phyloP scores from a whole-genome alignment of 176 grass and related monocot species.

The Phoenix dactylifera region DNA sequence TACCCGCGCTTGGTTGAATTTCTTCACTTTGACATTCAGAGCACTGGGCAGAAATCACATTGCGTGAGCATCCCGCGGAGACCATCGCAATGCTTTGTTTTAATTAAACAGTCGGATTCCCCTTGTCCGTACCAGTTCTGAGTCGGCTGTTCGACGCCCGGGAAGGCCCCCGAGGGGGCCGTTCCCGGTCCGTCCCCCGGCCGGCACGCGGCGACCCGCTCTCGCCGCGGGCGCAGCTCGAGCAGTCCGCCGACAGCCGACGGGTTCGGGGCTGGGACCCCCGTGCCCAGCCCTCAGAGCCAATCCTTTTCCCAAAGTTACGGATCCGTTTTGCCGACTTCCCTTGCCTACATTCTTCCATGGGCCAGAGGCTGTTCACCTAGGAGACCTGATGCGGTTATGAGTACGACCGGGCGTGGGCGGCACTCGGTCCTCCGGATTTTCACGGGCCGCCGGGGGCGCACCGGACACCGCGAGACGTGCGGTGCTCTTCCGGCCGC shows the following conservation, averaged over 20 bases:
- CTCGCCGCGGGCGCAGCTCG: too few species aligned
- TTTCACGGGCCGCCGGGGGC: slow-evolving; percentile 57
- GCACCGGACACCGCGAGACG: slow-evolving; percentile 50
- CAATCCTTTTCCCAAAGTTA: slow-evolving; percentile 48
- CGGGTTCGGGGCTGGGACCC: slow-evolving; percentile 11
- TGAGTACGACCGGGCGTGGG: slow-evolving; percentile 34
- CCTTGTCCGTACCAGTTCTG: slow-evolving; percentile 42
- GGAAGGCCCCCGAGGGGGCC: neutral
- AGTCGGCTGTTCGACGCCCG: slow-evolving; percentile 32
- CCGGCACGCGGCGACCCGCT: too few species aligned
- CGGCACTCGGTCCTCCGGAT: slow-evolving; percentile 40
- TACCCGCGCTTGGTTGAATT: slow-evolving; percentile 43
- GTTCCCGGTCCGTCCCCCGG: too few species aligned
- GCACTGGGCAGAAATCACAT: slow-evolving; percentile 46
- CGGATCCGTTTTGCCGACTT: slow-evolving; percentile 43
- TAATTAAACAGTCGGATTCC: slow-evolving; percentile 44
- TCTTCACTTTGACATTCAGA: slow-evolving; percentile 46
- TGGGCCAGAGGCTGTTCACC: slow-evolving; percentile 43
- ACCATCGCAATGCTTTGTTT: slow-evolving; percentile 42
- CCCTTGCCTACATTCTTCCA: slow-evolving; percentile 47
- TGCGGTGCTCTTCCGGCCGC: slow-evolving; percentile 55
- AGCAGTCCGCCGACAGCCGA: slow-evolving; percentile 7
- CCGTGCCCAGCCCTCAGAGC: slow-evolving; percentile 40
- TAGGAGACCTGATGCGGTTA: slow-evolving; percentile 48
- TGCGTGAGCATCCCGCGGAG: slow-evolving; percentile 35